Base-by-base conservation (phyloP, 441 rosid genomes). In the Viola pubescens region DNA sequence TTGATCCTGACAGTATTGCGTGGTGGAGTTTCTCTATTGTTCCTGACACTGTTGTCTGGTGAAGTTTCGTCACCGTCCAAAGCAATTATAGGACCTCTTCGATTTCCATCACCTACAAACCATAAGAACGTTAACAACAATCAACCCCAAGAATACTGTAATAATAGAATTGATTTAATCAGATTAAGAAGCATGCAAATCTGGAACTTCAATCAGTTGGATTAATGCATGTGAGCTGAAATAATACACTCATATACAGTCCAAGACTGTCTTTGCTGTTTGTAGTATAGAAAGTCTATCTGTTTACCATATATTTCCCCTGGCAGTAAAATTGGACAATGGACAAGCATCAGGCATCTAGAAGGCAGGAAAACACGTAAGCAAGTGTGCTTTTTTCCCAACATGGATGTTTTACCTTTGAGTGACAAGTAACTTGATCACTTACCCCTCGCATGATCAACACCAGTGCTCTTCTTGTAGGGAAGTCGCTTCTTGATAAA, bases 401-500 rank as follows among this genome's bases (percentile, higher is more conserved):
- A 26, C 34, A 26, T 26, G 34, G 34, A 26, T 26, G 34, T 26
- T 26, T 26, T 26, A 26, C 34, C 34, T 26, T 26, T 26, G 26
- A 19, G 26, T 19, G 26, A 19, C 26, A 0, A 19, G 26, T 19
- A 19, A 26, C 6, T 49, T 5, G 47, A 37, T 7, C 9, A 13
- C 62, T 63, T 69, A 78, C 89, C 76, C 4, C 19, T 34, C 38
- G 54, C 53, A 61, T 49, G 60, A 69, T 65, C 73, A 13, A 67
- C 16, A 43, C 63, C 65, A 4, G 66, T 60, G 12, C 72, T 74
- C 60, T 63, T 73, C 58, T 59, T 68, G 43, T 76, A 69, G 3
- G 84, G 86, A 73, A 85, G 74, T 19, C 86, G 77, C 70, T 79
- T 89, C 87, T 81, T 87, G 66, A 84, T 71, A 66, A 75, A 65